Evolutionary conservation across 2,329 filamentous ascomycete genomes (phyloP).

Genomic region (Juglanconis juglandina): DNA sequence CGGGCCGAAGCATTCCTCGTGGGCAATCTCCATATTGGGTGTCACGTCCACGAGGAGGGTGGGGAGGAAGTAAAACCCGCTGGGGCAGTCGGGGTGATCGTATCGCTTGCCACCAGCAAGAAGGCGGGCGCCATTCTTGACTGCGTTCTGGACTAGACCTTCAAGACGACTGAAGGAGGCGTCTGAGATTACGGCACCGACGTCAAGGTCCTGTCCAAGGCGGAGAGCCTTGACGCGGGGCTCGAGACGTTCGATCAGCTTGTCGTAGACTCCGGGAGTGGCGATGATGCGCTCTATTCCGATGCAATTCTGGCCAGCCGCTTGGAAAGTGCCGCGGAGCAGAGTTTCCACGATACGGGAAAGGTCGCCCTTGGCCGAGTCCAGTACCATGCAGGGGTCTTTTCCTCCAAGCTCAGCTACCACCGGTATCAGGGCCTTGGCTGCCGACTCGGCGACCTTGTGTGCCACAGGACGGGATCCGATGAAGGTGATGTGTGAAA

Average conservation of each 20-base stretch:
- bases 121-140: slow-evolving; percentile 73
- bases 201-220: slow-evolving; percentile 73
- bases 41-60: slow-evolving; percentile 91
- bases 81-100: slow-evolving; percentile 67
- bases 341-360: slow-evolving; percentile 75
- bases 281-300: slow-evolving; percentile 92
- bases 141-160: slow-evolving; percentile 70
- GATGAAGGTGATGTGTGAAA: slow-evolving; percentile 93
- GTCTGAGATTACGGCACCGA: slow-evolving; percentile 86
- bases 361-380: slow-evolving; percentile 67
- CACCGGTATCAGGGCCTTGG: slow-evolving; percentile 80
- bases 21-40: slow-evolving; percentile 78
- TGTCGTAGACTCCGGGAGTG: slow-evolving; percentile 70
- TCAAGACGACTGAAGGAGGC: slow-evolving; percentile 74
- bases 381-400: slow-evolving; percentile 84
- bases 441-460: slow-evolving; percentile 80
- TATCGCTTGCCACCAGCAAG: slow-evolving; percentile 74
- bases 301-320: slow-evolving; percentile 95
- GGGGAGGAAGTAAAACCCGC: slow-evolving; percentile 87
- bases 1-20: slow-evolving; percentile 89
- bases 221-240: slow-evolving; percentile 72
- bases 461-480: slow-evolving; percentile 84
- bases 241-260: slow-evolving; percentile 66
- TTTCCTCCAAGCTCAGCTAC: slow-evolving; percentile 93
- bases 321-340: slow-evolving; percentile 91